These are phyloP conservation scores for Primulina tabacum DNA, from an alignment of 257 asterid species.

Conservation along the genomic window DNA sequence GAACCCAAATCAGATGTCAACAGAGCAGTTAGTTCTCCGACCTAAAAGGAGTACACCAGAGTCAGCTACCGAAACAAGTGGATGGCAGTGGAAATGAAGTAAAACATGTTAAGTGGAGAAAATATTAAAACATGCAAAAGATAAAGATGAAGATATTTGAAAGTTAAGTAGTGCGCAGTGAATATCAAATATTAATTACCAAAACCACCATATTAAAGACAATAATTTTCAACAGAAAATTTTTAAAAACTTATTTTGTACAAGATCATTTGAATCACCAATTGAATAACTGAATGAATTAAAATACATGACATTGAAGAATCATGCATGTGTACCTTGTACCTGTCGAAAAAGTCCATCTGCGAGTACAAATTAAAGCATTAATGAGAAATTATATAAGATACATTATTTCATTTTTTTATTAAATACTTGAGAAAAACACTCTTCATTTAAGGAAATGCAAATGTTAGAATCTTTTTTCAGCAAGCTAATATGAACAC, in stretches of 20 bases:
- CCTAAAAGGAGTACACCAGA: conserved; percentile 45
- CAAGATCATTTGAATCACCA: conserved; percentile 5
- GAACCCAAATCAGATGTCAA: conserved; percentile 92
- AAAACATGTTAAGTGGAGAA: conserved; percentile 3
- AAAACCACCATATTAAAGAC: conserved; percentile 1
- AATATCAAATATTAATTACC: not conserved
- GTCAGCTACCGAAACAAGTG: conserved; percentile 16
- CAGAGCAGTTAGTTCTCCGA: conserved; percentile 88
- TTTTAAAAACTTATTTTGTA: not conserved
- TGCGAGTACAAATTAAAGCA: conserved; percentile 37
- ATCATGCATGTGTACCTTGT: conserved; percentile 58
- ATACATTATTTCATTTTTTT: not conserved
- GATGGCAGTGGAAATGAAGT: not conserved
- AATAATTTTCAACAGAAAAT: conserved; percentile 11
- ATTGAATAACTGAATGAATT: conserved; percentile 5
- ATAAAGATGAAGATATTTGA: not conserved
- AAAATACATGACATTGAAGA: conserved; percentile 18
- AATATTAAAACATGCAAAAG: not conserved
- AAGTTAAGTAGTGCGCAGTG: not conserved
- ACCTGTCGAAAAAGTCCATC: conserved; percentile 89
- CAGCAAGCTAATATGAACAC: not conserved
- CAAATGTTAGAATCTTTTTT: not conserved
- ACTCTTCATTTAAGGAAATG: conserved; percentile 1
- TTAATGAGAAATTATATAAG: conserved; percentile 24
- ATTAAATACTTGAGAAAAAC: not conserved